Conservation (phyloP, 2,329 filamentous ascomycete species). For the Monilinia fructicola region DNA sequence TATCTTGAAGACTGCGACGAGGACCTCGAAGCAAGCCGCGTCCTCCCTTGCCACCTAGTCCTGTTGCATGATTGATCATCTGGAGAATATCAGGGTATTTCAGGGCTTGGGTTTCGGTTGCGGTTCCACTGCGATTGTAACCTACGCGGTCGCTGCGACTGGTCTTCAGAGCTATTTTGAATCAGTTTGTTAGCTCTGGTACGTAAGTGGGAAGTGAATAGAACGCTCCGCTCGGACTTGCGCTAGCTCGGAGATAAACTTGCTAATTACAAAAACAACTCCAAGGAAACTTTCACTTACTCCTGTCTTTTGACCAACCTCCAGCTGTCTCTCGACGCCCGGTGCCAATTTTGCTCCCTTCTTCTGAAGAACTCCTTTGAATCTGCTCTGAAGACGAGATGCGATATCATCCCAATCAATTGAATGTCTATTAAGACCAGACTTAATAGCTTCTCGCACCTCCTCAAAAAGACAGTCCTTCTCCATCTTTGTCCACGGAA, state of each 20-base stretch:
- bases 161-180: constrained; percentile 1
- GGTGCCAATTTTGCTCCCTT: constrained; percentile 15
- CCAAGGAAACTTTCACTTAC: background rate
- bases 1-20: background rate
- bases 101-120: constrained; percentile 11
- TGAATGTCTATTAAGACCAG: background rate
- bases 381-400: background rate
- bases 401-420: constrained; percentile 15
- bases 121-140: constrained; percentile 2
- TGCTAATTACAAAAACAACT: background rate
- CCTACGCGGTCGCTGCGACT: background rate
- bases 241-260: background rate
- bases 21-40: constrained; percentile 11
- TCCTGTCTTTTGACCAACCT: background rate
- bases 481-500: constrained; percentile 15
- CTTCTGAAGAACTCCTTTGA: background rate
- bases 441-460: constrained; percentile 1
- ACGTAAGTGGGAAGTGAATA: background rate
- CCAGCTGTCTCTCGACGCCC: background rate
- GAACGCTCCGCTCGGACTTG: background rate
- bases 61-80: constrained; percentile 1
- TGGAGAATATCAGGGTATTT: constrained; percentile 14
- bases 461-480: constrained; percentile 4
- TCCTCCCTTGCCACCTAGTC: constrained; percentile 5
- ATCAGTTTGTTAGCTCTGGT: background rate